Evolutionary conservation across 495 filamentous ascomycete species (phyloP).

Genomic region (Thermochaetoides thermophila): DNA sequence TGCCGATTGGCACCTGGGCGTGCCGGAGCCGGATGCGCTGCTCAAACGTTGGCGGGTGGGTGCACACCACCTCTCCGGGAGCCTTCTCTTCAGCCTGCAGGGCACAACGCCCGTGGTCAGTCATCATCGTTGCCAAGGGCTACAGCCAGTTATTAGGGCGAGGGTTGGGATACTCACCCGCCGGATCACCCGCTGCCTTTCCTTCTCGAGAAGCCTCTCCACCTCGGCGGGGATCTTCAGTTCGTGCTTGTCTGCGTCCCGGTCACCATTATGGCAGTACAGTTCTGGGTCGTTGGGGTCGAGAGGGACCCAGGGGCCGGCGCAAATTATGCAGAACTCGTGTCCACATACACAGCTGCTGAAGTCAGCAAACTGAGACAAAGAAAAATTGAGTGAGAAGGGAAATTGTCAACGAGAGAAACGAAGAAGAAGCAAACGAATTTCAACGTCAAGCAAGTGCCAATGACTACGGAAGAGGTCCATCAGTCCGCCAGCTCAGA

Average conservation of each 20-base stretch:
- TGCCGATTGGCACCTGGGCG: not conserved
- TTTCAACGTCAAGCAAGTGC: not conserved
- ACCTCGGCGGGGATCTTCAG: slow-evolving; percentile 1
- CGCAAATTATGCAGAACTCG: slow-evolving; percentile 5
- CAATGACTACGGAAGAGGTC: not conserved
- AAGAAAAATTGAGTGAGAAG: not conserved
- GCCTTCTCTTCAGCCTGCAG: too few relatives aligned
- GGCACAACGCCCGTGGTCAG: too few relatives aligned
- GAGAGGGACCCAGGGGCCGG: not conserved
- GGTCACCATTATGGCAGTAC: not conserved
- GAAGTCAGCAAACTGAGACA: not conserved
- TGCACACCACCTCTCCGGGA: too few relatives aligned
- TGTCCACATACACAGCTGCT: slow-evolving; percentile 2
- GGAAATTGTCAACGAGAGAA: not conserved
- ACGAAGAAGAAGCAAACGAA: not conserved
- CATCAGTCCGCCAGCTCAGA: not conserved
- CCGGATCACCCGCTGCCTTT: too few relatives aligned
- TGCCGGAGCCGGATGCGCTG: too few relatives aligned
- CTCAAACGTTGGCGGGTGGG: too few relatives aligned
- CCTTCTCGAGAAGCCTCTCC: not conserved
- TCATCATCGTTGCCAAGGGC: too few relatives aligned
- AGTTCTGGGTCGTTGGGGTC: too few relatives aligned
- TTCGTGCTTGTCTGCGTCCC: not conserved
- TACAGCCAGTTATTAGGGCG: too few relatives aligned
- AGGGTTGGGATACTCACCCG: too few relatives aligned